phyloP scores from a whole-genome alignment of 2,329 filamentous ascomycete species.

The Talaromyces sp. region DNA sequence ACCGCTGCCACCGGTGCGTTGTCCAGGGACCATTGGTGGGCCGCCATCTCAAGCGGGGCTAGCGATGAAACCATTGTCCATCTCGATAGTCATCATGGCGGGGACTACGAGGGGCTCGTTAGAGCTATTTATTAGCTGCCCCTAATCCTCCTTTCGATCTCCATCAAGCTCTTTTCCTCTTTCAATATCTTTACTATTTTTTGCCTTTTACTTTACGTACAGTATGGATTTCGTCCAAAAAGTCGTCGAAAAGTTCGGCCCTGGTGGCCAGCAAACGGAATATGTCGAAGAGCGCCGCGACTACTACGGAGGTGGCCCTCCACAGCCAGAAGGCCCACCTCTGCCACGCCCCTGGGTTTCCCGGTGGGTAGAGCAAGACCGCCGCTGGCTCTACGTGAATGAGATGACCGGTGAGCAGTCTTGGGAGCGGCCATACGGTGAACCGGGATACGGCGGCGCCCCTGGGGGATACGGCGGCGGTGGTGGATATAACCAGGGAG shows the following conservation, averaged over 20 bases:
- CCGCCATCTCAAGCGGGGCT: not conserved
- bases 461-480: conserved; percentile 4
- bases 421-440: conserved; percentile 30
- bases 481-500: not conserved
- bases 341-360: conserved; percentile 42
- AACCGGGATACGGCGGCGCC: conserved; percentile 18
- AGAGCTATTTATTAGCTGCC: not conserved
- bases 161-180: not conserved
- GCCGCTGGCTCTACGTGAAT: conserved; percentile 45
- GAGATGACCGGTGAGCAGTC: conserved; percentile 42
- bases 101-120: not conserved
- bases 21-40: not conserved
- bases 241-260: conserved; percentile 21
- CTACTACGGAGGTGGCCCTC: conserved; percentile 8
- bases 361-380: conserved; percentile 38
- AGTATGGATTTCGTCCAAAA: conserved; percentile 27
- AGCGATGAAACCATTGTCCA: not conserved
- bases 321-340: conserved; percentile 2
- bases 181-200: not conserved
- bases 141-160: not conserved
- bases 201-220: not conserved
- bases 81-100: not conserved
- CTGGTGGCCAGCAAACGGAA: conserved; percentile 10
- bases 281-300: conserved; percentile 15
- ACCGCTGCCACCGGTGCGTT: not conserved